Evolutionary conservation across 164 flowering plant genomes (phyloP).

Genomic region (Annona squamosa): DNA sequence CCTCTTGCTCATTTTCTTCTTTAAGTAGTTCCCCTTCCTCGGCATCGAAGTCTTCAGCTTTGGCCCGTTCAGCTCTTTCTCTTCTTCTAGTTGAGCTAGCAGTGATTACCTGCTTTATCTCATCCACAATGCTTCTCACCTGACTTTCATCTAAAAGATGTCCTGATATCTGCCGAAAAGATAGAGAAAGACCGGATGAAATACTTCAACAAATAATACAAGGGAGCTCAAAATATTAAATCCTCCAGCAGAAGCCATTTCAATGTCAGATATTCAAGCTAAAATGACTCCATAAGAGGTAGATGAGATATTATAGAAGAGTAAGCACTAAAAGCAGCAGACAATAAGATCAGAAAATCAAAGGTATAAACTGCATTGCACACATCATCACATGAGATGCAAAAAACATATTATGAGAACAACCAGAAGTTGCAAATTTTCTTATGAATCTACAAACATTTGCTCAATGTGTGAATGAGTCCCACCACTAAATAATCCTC

Average conservation of each 20-base stretch:
- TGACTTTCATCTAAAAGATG: slow-evolving; percentile 71
- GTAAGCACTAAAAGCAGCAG: too few species aligned
- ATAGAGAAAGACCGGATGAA: background rate
- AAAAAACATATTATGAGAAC: too few species aligned
- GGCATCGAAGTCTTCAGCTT: slow-evolving; percentile 95
- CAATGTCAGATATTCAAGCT: background rate
- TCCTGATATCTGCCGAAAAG: slow-evolving; percentile 53
- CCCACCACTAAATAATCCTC: too few species aligned
- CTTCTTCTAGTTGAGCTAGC: slow-evolving; percentile 80
- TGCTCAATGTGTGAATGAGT: too few species aligned
- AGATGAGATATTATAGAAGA: too few species aligned
- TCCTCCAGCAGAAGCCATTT: background rate
- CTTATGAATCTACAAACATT: too few species aligned
- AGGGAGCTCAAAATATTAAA: background rate
- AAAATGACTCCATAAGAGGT: background rate
- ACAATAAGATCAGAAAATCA: too few species aligned
- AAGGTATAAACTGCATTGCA: too few species aligned
- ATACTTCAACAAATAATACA: background rate
- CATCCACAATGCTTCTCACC: slow-evolving; percentile 81
- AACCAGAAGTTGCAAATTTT: too few species aligned
- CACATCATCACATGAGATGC: too few species aligned
- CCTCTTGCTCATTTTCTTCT: slow-evolving; percentile 98
- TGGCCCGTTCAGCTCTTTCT: slow-evolving; percentile 79
- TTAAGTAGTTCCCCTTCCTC: slow-evolving; percentile 82
- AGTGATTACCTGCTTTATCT: slow-evolving; percentile 76